Evolutionary conservation across 2,329 filamentous ascomycete genomes (phyloP).

Genomic region (Capronia americana): DNA sequence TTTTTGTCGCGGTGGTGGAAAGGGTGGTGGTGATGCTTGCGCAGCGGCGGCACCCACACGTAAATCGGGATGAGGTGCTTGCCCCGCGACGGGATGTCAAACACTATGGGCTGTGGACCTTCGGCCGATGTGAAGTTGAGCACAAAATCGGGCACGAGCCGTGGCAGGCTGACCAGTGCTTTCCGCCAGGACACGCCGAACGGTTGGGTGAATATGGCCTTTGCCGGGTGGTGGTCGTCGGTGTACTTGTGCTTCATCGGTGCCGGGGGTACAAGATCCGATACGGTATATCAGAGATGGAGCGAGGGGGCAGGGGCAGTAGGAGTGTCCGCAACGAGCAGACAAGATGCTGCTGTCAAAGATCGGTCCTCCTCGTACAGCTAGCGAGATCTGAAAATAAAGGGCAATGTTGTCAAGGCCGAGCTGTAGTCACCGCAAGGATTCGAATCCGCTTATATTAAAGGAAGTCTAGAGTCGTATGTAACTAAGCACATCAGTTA

Average conservation of each 20-base stretch:
- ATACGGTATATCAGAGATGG: not conserved
- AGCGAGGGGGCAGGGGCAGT: not conserved
- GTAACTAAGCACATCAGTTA: too few relatives aligned
- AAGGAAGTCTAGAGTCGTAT: too few relatives aligned
- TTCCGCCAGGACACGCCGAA: slow-evolving; percentile 36
- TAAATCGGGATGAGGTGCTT: slow-evolving; percentile 39
- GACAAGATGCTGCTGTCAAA: not conserved
- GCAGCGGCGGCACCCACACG: slow-evolving; percentile 37
- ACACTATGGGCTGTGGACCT: slow-evolving; percentile 38
- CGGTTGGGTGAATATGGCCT: slow-evolving; percentile 18
- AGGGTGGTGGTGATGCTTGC: slow-evolving; percentile 18
- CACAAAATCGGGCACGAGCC: slow-evolving; percentile 37
- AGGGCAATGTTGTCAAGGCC: not conserved
- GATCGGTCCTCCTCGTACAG: not conserved
- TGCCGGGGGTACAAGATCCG: not conserved
- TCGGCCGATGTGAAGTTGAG: slow-evolving; percentile 38
- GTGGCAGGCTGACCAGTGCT: slow-evolving; percentile 37
- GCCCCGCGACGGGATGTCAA: slow-evolving; percentile 37
- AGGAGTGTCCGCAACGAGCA: not conserved
- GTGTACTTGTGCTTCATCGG: slow-evolving; percentile 21
- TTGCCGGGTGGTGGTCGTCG: slow-evolving; percentile 16
- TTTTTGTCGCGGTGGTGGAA: slow-evolving; percentile 19
- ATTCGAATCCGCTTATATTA: too few relatives aligned
- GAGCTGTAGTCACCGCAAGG: too few relatives aligned
- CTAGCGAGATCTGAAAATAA: not conserved